Conservation (phyloP, 257 asterid genomes). For the Solanum etuberosum region DNA sequence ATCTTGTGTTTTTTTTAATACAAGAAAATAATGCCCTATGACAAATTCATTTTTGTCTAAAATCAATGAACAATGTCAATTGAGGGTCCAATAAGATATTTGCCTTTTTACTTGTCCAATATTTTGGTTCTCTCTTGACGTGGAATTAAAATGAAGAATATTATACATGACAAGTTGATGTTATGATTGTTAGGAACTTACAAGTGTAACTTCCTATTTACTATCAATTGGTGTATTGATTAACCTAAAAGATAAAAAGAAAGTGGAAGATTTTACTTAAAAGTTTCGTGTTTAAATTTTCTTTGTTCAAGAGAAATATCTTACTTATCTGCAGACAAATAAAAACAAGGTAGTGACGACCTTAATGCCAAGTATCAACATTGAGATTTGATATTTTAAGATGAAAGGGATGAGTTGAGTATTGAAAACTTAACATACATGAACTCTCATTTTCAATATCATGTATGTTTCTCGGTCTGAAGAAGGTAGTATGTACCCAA, state of each 20-base stretch:
- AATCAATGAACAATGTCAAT: not conserved
- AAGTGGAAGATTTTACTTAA: not conserved
- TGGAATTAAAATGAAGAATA: not conserved
- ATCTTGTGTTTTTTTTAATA: not conserved
- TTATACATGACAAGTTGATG: not conserved
- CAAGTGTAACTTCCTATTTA: not conserved
- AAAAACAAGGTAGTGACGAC: not conserved
- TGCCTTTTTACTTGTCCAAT: not conserved
- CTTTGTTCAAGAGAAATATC: not conserved
- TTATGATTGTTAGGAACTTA: not conserved
- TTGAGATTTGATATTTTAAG: not conserved
- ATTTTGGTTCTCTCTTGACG: not conserved
- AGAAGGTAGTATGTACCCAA: fast-evolving
- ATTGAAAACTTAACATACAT: not conserved
- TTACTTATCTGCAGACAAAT: not conserved
- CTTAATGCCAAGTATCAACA: not conserved
- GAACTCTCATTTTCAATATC: not conserved
- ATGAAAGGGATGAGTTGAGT: not conserved
- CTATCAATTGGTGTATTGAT: not conserved
- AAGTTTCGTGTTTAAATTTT: not conserved
- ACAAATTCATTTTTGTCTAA: not conserved
- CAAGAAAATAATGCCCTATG: not conserved
- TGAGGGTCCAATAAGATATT: not conserved
- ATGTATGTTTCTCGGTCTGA: not conserved
- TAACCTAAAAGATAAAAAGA: not conserved